Evolutionary conservation across 805 yeast species (phyloP), one percentile per base, ranked within the genome.

Genomic region (Zygoascus bituminiphila): DNA sequence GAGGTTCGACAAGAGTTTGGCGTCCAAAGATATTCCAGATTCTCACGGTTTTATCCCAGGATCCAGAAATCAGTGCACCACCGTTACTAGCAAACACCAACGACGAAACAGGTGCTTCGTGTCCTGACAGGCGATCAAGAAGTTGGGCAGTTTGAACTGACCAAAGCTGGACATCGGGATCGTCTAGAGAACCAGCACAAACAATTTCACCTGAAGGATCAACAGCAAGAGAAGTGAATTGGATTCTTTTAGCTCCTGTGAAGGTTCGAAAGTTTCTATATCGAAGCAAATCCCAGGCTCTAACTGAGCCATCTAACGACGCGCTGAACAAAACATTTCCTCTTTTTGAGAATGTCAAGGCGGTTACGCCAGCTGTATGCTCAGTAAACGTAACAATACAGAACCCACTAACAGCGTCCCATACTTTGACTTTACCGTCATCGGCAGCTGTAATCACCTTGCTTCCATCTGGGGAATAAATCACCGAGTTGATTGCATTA

Each of bases 121-220:
- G 98, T 9, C 98, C 98, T 4, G 89, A 71, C 44, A 93, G 71
- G 14, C 86, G 76, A 61, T 93, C 98, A 47, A 93, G 75, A 43
- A 93, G 70, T 63, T 89, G 96, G 1, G 95, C 83, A 0, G 97
- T 89, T 70, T 93, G 98, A 1, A 93, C 97, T 5, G 96, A 87
- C 98, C 98, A 93, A 29, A 93, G 88, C 61, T 85, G 89, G 51
- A 93, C 85, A 50, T 86, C 95, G 66, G 82, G 93, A 53, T 82
- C 84, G 61, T 89, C 96, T 39, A 81, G 72, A 2, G 96, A 85
- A 1, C 96, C 96, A 2, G 97, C 98, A 60, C 93, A 88, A 2
- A 93, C 93, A 45, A 93, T 82, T 66, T 93, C 98, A 26, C 98
- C 98, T 60, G 95, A 84, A 24, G 98, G 96, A 65, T 93, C 98